Evolutionary conservation across 176 grass and related monocot genomes (phyloP).

Genomic region (Triticum aestivum): DNA sequence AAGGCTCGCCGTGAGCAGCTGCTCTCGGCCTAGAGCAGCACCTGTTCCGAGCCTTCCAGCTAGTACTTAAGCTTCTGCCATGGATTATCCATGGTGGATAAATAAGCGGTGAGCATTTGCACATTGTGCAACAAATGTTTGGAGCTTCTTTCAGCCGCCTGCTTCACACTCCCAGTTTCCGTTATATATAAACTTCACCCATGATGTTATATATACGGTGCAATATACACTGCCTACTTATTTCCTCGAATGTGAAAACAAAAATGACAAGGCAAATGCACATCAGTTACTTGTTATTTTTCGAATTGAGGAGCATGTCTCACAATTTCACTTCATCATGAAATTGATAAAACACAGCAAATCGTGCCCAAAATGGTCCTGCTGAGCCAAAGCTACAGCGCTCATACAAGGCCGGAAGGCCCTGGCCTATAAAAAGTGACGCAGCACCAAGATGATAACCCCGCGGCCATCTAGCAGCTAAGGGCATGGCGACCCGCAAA

Average conservation of each 20-base stretch:
- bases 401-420: no score
- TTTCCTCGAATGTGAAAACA: not conserved
- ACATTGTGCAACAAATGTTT: conserved; percentile 10
- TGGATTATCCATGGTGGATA: not conserved
- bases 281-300: no score
- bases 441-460: no score
- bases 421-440: no score
- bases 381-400: no score
- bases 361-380: no score
- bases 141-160: not conserved
- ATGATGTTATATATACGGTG: not conserved
- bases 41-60: not conserved
- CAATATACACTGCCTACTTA: not conserved
- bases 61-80: not conserved
- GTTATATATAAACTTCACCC: not conserved
- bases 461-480: no score
- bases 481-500: no score
- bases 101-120: not conserved
- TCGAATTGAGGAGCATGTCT: no score
- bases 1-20: conserved; percentile 42
- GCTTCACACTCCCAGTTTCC: not conserved
- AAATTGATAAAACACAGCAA: no score
- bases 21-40: conserved; percentile 20
- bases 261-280: not conserved
- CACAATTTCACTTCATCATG: no score